Base-by-base conservation (phyloP, 495 filamentous ascomycete species). In the Daldinia vernicosa region DNA sequence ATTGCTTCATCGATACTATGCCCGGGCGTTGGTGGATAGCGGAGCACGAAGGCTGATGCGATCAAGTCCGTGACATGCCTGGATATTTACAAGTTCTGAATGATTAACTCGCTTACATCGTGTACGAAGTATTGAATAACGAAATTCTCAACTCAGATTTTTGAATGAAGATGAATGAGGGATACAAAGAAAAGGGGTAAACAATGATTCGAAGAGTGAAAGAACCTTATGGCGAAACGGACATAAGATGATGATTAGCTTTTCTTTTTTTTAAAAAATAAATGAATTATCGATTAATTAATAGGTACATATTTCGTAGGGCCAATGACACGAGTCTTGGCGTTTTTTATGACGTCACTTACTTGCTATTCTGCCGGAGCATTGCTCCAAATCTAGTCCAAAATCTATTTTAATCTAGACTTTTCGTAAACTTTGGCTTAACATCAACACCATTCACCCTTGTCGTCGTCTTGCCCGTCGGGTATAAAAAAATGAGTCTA, bases 1-100 rank as follows among this genome's bases (percentile, higher is more conserved):
- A 51, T 83, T 84, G 80, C 60, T 85, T 72, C 90, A 93, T 76
- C 77, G 82, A 66, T 83, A 87, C 81, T 93, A 93, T 76, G 79
- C 87, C 14, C 87, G 90, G 76, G 69, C 69, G 37, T 55, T 72
- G 63, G 69, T 72, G 3, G 69, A 71, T 17, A 67, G 55, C 59
- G 63, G 58, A 35, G 63, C 26, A 7, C 69, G 69, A 32, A 45
- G 57, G 0, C 47, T 67, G 64, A 67, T 37, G 27, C 51, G 57
- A 15, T 51, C 47, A 27, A 40, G 37, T 27, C 30, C 28, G 28
- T 33, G 43, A 50, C 30, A 27, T 8, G 33, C 32, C 43, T 47
- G 19, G 15, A 22, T 1, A 11, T 47, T 47, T 9, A 17, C 3
- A 11, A 22, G 43, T 11, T 24, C 43, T 47, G 43, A 47, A 47